Evolutionary conservation across 148 eudicot genomes (phyloP).

Genomic region (Chenopodium formosanum): DNA sequence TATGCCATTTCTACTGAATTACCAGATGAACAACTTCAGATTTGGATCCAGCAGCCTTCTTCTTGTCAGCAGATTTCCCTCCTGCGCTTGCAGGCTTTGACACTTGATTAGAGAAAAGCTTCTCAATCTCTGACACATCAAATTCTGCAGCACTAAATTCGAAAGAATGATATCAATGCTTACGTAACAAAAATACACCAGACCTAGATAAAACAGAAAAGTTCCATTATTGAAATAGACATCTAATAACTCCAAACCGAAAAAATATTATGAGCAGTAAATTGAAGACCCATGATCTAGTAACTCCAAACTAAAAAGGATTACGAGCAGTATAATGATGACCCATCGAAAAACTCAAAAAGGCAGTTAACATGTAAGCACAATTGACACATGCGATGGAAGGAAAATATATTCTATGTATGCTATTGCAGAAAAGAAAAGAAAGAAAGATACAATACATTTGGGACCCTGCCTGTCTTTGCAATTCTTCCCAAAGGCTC

Average conservation of each 20-base stretch:
- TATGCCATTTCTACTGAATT: slow-evolving; percentile 14
- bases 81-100: slow-evolving; percentile 60
- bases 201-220: neutral
- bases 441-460: slow-evolving; percentile 54
- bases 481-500: slow-evolving; percentile 98
- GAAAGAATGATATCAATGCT: slow-evolving; percentile 36
- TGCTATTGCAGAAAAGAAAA: neutral
- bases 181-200: slow-evolving; percentile 8
- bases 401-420: neutral
- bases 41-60: slow-evolving; percentile 81
- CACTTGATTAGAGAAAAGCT: slow-evolving; percentile 75
- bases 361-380: neutral
- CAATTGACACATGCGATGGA: neutral
- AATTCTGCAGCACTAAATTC: slow-evolving; percentile 71
- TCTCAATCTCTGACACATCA: slow-evolving; percentile 89
- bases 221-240: neutral
- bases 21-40: slow-evolving; percentile 86
- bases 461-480: slow-evolving; percentile 68
- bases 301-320: neutral
- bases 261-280: neutral
- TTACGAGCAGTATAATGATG: neutral
- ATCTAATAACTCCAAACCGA: neutral
- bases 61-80: slow-evolving; percentile 54
- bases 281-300: neutral
- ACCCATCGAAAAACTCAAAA: neutral